Conservation (phyloP, 1,139 yeast species). For the Kurtzmaniella quercitrusa region DNA sequence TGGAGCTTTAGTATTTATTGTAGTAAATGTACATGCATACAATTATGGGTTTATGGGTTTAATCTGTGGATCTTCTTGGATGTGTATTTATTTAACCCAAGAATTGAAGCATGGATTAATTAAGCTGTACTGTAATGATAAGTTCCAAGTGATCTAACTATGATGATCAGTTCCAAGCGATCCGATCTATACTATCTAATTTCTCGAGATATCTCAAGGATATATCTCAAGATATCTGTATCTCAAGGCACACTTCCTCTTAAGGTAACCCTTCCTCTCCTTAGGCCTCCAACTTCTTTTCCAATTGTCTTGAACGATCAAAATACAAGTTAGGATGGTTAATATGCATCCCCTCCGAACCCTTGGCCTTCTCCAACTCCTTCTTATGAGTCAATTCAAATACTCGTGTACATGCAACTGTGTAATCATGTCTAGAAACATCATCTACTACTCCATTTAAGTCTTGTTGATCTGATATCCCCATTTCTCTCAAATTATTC, state of each 20-base stretch:
- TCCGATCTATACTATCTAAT: too few species aligned
- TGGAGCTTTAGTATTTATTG: slow-evolving; percentile 20
- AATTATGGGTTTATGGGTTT: too few species aligned
- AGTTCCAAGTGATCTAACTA: too few species aligned
- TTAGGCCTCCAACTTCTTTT: slow-evolving; percentile 11
- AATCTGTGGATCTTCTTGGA: neutral
- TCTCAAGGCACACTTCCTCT: too few species aligned
- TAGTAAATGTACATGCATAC: neutral
- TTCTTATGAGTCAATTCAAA: slow-evolving; percentile 72
- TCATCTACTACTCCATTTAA: slow-evolving; percentile 62
- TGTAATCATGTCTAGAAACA: slow-evolving; percentile 63
- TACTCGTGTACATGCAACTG: slow-evolving; percentile 85
- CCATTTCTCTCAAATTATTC: slow-evolving; percentile 57
- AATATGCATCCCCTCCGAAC: slow-evolving; percentile 54
- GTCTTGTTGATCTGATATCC: slow-evolving; percentile 61
- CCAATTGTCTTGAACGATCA: slow-evolving; percentile 61
- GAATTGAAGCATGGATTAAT: too few species aligned
- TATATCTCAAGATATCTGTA: too few species aligned
- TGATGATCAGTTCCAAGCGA: too few species aligned
- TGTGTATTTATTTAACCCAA: too few species aligned
- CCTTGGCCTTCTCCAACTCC: slow-evolving; percentile 36
- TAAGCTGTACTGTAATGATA: too few species aligned
- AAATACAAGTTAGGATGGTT: slow-evolving; percentile 87
- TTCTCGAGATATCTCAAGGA: too few species aligned
- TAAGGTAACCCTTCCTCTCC: neutral